Evolutionary conservation across 1,284 basidiomycete species (phyloP), one percentile per base, ranked within the genome.

Genomic region (Rhizoctonia solani): DNA sequence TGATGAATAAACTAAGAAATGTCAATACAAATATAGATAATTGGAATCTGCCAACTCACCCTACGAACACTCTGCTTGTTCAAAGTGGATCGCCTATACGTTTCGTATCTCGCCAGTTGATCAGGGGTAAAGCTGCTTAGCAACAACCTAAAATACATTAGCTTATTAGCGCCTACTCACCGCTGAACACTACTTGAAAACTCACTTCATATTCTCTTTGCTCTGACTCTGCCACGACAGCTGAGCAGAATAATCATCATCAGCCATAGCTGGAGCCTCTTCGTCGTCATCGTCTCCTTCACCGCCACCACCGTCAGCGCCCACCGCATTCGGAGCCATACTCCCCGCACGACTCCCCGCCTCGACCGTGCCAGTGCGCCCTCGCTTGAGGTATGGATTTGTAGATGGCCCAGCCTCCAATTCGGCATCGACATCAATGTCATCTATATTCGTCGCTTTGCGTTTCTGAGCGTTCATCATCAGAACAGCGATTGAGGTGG

Each of bases 81-180:
- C 27, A 95, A 77, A 2, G 90, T 90, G 69, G 92, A 89, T 53
- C 92, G 81, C 66, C 93, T 81, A 73, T 93, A 95, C 0, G 90
- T 90, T 74, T 94, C 92, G 73, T 94, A 95, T 0, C 93, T 83
- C 65, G 94, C 92, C 73, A 93, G 91, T 75, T 96, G 93, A 14
- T 84, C 87, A 1, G 87, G 82, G 69, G 87, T 88, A 74, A 95
- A 90, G 72, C 92, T 90, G 75, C 93, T 89, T 83, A 95, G 91
- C 66, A 95, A 79, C 47, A 94, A 87, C 74, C 91, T 92, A 70
- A 6, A 47, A 42, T 32, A 19, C 29, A 34, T 46, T 19, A 59
- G 56, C 56, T 2, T 4, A 41, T n/a, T 30, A 29, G 54, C 25
- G 14, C 55, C 9, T 19, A 41, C 39, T 32, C 3, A 2, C 41